A percentile compares a stretch with the other conserved stretches of the same genome.
These are phyloP conservation scores for Limnanthes douglasii DNA, from an alignment of 345 rosid genomes.

Conservation along the genomic window DNA sequence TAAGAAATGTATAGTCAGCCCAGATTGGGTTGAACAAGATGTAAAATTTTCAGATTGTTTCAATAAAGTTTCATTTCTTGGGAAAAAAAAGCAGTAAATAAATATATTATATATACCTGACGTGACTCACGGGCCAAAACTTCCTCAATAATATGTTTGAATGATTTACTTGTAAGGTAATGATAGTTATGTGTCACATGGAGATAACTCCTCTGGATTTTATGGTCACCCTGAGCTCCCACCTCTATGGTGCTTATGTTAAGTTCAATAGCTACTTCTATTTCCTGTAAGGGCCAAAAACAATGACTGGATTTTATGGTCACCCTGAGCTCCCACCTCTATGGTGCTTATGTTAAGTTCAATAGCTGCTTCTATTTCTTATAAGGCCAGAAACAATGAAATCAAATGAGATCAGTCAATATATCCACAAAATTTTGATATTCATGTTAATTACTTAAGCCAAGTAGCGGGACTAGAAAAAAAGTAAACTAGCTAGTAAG, in stretches of 20 bases:
- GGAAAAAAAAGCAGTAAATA: too few relatives aligned
- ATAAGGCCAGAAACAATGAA: too few relatives aligned
- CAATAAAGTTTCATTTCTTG: too few relatives aligned
- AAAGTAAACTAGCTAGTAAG: too few relatives aligned
- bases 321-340: slow-evolving; percentile 99
- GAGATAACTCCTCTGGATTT: slow-evolving; percentile 82
- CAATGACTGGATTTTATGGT: slow-evolving; percentile 90
- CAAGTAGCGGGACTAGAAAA: too few relatives aligned
- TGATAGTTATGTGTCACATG: slow-evolving; percentile 88
- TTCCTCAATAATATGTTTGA: slow-evolving; percentile 50
- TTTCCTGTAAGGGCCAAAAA: slow-evolving; percentile 63
- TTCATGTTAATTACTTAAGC: too few relatives aligned
- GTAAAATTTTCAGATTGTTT: too few relatives aligned
- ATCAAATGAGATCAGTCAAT: too few relatives aligned
- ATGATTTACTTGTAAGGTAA: slow-evolving; percentile 52
- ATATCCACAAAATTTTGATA: too few relatives aligned
- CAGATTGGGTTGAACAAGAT: too few relatives aligned
- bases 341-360: slow-evolving; percentile 61
- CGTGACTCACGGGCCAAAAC: slow-evolving; percentile 52
- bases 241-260: slow-evolving; percentile 73
- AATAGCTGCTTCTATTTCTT: slow-evolving; percentile 94
- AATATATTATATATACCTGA: slow-evolving; percentile 59
- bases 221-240: slow-evolving; percentile 98
- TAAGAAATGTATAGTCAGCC: too few relatives aligned
- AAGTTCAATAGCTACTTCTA: slow-evolving; percentile 86